Conservation (phyloP, 805 yeast genomes). For the Metschnikowia bowlesiae region DNA sequence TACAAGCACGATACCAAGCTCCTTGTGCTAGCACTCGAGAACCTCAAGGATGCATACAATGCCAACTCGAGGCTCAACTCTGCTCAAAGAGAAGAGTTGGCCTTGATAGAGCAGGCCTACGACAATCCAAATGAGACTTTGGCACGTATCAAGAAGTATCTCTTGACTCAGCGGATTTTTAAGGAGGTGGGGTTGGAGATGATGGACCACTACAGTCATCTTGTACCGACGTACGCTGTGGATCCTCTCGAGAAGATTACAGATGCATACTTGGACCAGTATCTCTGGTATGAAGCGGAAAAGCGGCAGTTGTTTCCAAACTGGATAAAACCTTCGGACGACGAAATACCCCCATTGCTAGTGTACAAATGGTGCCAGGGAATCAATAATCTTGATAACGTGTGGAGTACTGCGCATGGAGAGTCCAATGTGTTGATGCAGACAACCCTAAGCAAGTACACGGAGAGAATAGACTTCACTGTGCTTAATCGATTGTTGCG, state of each 20-base stretch:
- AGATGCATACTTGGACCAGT: constrained; percentile 94
- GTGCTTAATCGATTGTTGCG: constrained; percentile 75
- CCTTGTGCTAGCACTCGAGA: constrained; percentile 83
- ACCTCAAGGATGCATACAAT: constrained; percentile 70
- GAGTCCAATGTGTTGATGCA: constrained; percentile 83
- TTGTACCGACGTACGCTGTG: constrained; percentile 80
- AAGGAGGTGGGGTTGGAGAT: constrained; percentile 83
- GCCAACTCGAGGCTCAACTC: constrained; percentile 72
- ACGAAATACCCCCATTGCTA: constrained; percentile 86
- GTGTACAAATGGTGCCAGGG: constrained; percentile 96
- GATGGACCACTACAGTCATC: constrained; percentile 84
- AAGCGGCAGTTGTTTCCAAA: constrained; percentile 83
- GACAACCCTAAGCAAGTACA: constrained; percentile 60
- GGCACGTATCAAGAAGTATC: constrained; percentile 73
- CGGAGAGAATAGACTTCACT: constrained; percentile 87
- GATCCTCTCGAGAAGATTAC: constrained; percentile 94
- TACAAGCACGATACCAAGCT: constrained; percentile 93
- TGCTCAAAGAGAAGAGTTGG: constrained; percentile 85
- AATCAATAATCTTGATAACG: constrained; percentile 66
- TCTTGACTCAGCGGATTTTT: constrained; percentile 86
- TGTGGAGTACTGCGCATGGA: constrained; percentile 77
- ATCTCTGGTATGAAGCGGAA: constrained; percentile 93
- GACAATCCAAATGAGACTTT: constrained; percentile 95
- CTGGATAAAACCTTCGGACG: constrained; percentile 94
- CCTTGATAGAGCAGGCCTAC: constrained; percentile 91